Conservation (phyloP, 208 protist genomes). For the Herpetomonas samuelpessoai region DNA sequence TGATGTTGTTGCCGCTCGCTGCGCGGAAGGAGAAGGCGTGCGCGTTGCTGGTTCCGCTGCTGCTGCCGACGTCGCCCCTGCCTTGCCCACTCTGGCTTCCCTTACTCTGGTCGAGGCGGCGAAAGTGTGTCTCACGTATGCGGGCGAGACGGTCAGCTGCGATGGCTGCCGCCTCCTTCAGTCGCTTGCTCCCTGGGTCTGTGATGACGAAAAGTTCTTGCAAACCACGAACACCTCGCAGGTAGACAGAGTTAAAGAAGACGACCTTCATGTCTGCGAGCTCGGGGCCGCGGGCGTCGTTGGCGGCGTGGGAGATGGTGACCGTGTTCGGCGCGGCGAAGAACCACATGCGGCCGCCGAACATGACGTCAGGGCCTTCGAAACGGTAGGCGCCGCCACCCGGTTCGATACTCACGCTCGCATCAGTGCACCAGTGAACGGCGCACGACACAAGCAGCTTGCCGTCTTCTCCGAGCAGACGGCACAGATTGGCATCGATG, state of each 20-base stretch:
- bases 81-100: too few species aligned
- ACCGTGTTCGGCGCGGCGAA: slow-evolving; percentile 32
- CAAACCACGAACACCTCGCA: background rate
- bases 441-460: slow-evolving; percentile 29
- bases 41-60: too few species aligned
- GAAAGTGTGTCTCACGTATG: background rate
- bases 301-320: slow-evolving; percentile 10
- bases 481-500: slow-evolving; percentile 27
- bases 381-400: slow-evolving; percentile 1
- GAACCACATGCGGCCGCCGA: slow-evolving; percentile 27
- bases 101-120: too few species aligned
- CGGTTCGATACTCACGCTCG: background rate
- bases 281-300: background rate
- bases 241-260: background rate
- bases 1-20: too few species aligned
- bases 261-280: background rate
- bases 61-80: too few species aligned
- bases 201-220: background rate
- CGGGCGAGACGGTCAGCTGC: background rate
- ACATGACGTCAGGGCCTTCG: slow-evolving; percentile 7
- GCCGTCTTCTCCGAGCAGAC: slow-evolving; percentile 29
- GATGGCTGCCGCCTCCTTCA: background rate
- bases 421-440: slow-evolving; percentile 47
- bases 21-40: too few species aligned
- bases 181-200: background rate